Evolutionary conservation across 495 filamentous ascomycete genomes (phyloP).

Genomic region (Terfezia claveryi): DNA sequence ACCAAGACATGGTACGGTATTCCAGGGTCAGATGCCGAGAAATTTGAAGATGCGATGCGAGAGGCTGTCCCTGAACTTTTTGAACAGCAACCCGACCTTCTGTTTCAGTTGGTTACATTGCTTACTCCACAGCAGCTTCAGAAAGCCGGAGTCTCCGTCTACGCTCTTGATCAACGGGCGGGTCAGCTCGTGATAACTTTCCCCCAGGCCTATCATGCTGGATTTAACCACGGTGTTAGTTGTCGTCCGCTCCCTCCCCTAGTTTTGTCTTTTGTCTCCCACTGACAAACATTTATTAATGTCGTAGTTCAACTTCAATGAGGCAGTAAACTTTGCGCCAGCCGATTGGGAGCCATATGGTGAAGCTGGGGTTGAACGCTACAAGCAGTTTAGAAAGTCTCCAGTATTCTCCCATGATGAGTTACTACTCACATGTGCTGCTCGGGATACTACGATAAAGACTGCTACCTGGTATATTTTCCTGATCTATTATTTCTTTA

Average conservation of each 20-base stretch:
- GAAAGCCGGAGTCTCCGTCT: slow-evolving; percentile 83
- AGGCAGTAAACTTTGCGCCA: slow-evolving; percentile 95
- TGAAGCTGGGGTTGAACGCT: slow-evolving; percentile 59
- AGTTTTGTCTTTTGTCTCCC: slow-evolving; percentile 10
- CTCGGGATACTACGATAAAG: slow-evolving; percentile 60
- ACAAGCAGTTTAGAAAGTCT: slow-evolving; percentile 72
- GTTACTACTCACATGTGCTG: slow-evolving; percentile 64
- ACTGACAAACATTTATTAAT: slow-evolving; percentile 6
- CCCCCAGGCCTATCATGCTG: slow-evolving; percentile 76
- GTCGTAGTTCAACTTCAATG: slow-evolving; percentile 83
- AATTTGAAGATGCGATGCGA: slow-evolving; percentile 86
- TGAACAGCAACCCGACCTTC: slow-evolving; percentile 84
- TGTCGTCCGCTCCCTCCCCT: slow-evolving; percentile 4
- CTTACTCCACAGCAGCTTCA: slow-evolving; percentile 85
- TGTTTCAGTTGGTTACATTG: slow-evolving; percentile 92
- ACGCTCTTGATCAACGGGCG: slow-evolving; percentile 78
- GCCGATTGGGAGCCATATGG: slow-evolving; percentile 93
- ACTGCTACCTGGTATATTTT: slow-evolving; percentile 57
- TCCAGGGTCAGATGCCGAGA: slow-evolving; percentile 74
- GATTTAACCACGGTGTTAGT: slow-evolving; percentile 58
- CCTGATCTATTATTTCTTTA: background rate
- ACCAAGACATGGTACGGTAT: slow-evolving; percentile 99
- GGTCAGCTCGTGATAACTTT: slow-evolving; percentile 94
- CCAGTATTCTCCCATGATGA: slow-evolving; percentile 97
- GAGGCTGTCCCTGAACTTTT: slow-evolving; percentile 91